Evolutionary conservation across 345 rosid species (phyloP).

Genomic region (Eucalyptus tenuipes): DNA sequence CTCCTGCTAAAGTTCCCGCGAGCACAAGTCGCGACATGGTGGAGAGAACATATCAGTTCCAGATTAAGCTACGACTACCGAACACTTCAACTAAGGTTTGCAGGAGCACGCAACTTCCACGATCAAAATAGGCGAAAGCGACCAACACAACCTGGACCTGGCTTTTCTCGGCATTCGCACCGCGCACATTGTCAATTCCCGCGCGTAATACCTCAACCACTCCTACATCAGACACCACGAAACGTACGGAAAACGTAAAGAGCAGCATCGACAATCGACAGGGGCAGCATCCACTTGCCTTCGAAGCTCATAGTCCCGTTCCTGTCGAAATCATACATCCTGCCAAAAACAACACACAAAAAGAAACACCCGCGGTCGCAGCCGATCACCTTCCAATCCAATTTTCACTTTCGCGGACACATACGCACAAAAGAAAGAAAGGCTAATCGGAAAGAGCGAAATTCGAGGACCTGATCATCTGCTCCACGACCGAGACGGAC

Average conservation of each 20-base stretch:
- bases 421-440: neutral
- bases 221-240: neutral
- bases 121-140: neutral
- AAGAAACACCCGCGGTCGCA: neutral
- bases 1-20: neutral
- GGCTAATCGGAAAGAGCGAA: neutral
- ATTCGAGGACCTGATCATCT: slow-evolving; percentile 46
- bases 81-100: neutral
- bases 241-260: neutral
- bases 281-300: slow-evolving; percentile 10
- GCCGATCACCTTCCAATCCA: neutral
- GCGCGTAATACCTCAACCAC: neutral
- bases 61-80: neutral
- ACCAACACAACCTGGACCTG: neutral
- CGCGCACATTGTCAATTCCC: neutral
- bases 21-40: neutral
- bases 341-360: slow-evolving; percentile 1
- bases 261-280: neutral
- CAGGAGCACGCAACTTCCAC: neutral
- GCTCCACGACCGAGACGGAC: slow-evolving; percentile 44
- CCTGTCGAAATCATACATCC: slow-evolving; percentile 67
- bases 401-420: neutral
- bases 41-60: neutral
- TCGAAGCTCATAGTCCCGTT: slow-evolving; percentile 63
- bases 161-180: neutral